These are phyloP conservation scores for Suhomyces anneliseae DNA, from an alignment of 1,139 yeast species.

Conservation along the genomic window DNA sequence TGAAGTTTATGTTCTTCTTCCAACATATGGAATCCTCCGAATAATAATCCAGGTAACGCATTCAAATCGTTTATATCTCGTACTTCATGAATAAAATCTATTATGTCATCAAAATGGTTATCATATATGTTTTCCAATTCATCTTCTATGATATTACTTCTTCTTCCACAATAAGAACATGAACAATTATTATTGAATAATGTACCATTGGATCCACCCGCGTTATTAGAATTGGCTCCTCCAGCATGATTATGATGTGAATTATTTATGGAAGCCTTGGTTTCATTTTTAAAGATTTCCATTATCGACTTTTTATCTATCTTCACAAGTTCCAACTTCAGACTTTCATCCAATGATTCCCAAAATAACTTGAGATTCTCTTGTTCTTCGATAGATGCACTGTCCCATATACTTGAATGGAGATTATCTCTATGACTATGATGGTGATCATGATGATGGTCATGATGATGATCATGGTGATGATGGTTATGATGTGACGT, in stretches of 20 bases:
- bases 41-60: constrained; percentile 41
- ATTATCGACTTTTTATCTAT: constrained; percentile 73
- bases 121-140: constrained; percentile 62
- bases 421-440: constrained; percentile 14
- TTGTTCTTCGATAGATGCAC: constrained; percentile 57
- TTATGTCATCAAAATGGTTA: constrained; percentile 57
- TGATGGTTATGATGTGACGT: background rate
- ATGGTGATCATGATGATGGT: background rate
- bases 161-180: constrained; percentile 80
- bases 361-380: constrained; percentile 64
- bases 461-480: background rate
- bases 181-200: constrained; percentile 43
- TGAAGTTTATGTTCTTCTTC: constrained; percentile 39
- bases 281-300: constrained; percentile 52
- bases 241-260: constrained; percentile 5
- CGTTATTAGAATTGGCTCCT: background rate
- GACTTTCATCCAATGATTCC: constrained; percentile 61
- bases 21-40: constrained; percentile 43
- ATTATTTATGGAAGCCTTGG: constrained; percentile 15
- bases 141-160: constrained; percentile 69
- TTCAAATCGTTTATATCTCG: constrained; percentile 43
- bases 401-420: constrained; percentile 54
- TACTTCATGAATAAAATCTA: constrained; percentile 40
- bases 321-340: constrained; percentile 61
- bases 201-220: constrained; percentile 5